These are phyloP conservation scores for Naganishia liquefaciens DNA, from an alignment of 1,284 basidiomycete species.

Conservation along the genomic window DNA sequence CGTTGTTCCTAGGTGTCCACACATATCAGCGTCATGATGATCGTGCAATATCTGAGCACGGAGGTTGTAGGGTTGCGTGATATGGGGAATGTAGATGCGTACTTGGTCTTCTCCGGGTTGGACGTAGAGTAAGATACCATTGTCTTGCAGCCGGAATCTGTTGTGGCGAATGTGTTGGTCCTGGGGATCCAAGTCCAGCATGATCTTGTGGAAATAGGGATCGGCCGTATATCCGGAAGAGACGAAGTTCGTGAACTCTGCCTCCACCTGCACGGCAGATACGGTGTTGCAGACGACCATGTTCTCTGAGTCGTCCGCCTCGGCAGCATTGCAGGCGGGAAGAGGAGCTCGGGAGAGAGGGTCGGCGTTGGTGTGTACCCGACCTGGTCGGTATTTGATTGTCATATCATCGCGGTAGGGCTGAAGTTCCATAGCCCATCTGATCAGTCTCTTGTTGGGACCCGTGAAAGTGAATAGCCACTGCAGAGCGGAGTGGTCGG, in stretches of 20 bases:
- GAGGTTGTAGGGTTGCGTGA: background rate
- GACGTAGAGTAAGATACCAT: background rate
- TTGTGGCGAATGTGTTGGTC: slow-evolving; percentile 2
- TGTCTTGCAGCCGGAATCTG: background rate
- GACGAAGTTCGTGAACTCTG: background rate
- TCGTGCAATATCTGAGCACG: slow-evolving; percentile 6
- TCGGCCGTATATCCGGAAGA: background rate
- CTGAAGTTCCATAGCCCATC: slow-evolving; percentile 31
- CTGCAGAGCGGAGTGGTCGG: slow-evolving; percentile 18
- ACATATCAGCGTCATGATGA: slow-evolving; percentile 5
- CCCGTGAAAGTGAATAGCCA: slow-evolving; percentile 24
- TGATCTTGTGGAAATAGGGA: background rate
- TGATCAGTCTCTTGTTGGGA: slow-evolving; percentile 21
- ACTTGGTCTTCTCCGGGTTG: background rate
- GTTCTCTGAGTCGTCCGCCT: background rate
- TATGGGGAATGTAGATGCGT: slow-evolving; percentile 3
- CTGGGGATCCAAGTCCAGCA: background rate
- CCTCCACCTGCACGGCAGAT: background rate
- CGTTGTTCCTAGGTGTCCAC: background rate
- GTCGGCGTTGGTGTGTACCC: slow-evolving; percentile 2
- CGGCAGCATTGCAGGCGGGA: background rate
- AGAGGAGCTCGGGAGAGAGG: background rate
- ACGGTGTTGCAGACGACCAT: background rate
- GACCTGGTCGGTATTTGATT: slow-evolving; percentile 22
- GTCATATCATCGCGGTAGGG: slow-evolving; percentile 23